Evolutionary conservation across 2,329 filamentous ascomycete species (phyloP), one percentile per base, ranked within the genome.

Genomic region (Xylariaceae sp.): DNA sequence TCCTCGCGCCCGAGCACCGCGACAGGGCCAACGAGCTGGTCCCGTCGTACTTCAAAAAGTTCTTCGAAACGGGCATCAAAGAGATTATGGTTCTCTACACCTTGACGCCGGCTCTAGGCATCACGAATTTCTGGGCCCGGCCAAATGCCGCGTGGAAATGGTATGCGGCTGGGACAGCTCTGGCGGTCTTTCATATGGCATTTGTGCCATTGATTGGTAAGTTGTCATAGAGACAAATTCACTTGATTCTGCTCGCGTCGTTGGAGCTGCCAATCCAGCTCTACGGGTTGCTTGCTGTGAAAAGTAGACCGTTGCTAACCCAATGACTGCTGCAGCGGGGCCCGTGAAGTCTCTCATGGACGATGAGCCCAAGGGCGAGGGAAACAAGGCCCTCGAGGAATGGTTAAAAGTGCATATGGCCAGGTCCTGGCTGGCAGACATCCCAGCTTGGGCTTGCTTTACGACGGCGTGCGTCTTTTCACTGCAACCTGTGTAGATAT

Each of bases 31-130:
- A 68, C 49, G 45, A 53, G 12, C 46, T 71, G 12, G 58, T 72
- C 4, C 71, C 72, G 0, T 48, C 57, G 3, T 75, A 70, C 58
- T 74, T 69, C 52, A 50, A 50, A 3, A 43, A 49, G 29, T 67
- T 72, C 47, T 72, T 74, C 60, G 47, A 37, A 37, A 36, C 26
- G 9, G 56, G 45, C 9, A 37, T 64, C 44, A 54, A 52, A 44
- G 50, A 49, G 18, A 58, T 63, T 37, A 41, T 57, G 37, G 36
- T 47, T 3, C 47, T 57, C 15, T 61, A 58, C 49, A 48, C 53
- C 8, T 15, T 58, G 13, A 56, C 59, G 15, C 44, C 52, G 26
- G 56, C 49, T 6, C 43, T 50, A 18, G 61, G 57, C 11, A 34
- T 58, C 37, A 45, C 48, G 37, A 64, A 63, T 46, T 37, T 47